These are phyloP conservation scores for Marsdenia floribunda DNA, from an alignment of 257 asterid species.

Conservation along the genomic window DNA sequence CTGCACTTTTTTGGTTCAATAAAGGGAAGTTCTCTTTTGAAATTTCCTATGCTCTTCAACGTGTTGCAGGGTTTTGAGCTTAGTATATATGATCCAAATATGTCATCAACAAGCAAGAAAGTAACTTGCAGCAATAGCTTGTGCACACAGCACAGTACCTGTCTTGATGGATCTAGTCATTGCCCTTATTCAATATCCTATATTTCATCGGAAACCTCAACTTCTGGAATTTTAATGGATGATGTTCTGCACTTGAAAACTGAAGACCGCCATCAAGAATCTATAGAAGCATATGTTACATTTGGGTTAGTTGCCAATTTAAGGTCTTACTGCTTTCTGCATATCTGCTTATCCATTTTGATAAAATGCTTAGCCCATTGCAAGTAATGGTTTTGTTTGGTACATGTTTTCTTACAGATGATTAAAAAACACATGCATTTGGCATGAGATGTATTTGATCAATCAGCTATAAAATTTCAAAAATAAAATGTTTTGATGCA, in stretches of 20 bases:
- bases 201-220: slow-evolving; percentile 78
- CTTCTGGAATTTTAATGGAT: slow-evolving; percentile 78
- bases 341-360: background rate
- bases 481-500: background rate
- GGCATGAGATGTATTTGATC: background rate
- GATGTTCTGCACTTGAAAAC: slow-evolving; percentile 67
- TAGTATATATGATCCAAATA: slow-evolving; percentile 55
- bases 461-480: background rate
- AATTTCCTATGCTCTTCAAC: slow-evolving; percentile 13
- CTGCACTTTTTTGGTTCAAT: background rate
- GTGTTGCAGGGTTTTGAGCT: slow-evolving; percentile 67
- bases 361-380: background rate
- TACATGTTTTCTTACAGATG: background rate
- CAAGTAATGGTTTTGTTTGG: background rate
- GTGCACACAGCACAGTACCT: slow-evolving; percentile 42
- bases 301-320: slow-evolving; percentile 66
- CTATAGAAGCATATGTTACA: slow-evolving; percentile 50
- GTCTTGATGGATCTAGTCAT: slow-evolving; percentile 36
- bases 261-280: slow-evolving; percentile 34
- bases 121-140: slow-evolving; percentile 58
- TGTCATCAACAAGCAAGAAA: slow-evolving; percentile 65
- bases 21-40: background rate
- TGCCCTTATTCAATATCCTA: slow-evolving; percentile 82
- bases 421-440: background rate
- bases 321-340: slow-evolving; percentile 8